phyloP scores from a whole-genome alignment of 768 basidiomycete genomes.

The Panaeolus cyanescens region DNA sequence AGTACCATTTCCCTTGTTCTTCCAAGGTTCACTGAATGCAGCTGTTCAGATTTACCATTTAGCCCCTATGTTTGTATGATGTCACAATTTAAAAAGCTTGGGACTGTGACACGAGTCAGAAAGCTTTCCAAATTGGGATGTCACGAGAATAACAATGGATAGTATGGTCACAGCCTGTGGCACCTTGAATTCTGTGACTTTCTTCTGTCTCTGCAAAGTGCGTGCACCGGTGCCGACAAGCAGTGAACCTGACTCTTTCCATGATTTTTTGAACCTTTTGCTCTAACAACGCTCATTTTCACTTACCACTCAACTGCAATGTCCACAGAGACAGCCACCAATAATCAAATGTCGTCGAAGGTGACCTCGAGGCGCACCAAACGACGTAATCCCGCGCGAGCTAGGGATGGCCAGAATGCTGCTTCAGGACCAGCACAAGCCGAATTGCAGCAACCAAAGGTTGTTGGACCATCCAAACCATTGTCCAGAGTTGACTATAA shows the following conservation, averaged over 20 bases:
- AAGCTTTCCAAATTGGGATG: not conserved
- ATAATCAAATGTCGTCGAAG: not conserved
- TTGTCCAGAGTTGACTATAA: not conserved
- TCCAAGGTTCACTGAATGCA: not conserved
- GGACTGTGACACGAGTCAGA: too few relatives aligned
- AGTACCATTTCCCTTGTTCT: not conserved
- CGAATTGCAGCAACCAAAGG: not conserved
- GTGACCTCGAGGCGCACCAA: not conserved
- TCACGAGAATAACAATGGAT: too few relatives aligned
- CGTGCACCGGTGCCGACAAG: not conserved
- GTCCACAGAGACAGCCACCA: not conserved
- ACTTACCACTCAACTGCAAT: not conserved
- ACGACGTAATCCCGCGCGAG: constrained; percentile 2
- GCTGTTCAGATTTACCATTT: not conserved
- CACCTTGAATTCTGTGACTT: not conserved
- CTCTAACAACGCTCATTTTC: not conserved
- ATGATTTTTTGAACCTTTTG: not conserved
- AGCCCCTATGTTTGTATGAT: not conserved
- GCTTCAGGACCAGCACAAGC: not conserved
- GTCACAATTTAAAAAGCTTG: too few relatives aligned
- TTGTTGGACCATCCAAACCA: not conserved
- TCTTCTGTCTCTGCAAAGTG: not conserved
- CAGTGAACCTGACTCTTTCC: not conserved
- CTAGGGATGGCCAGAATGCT: not conserved
- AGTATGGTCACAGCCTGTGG: not conserved